Percentiles rank a stretch among this genome's conserved stretches.
Evolutionary conservation across 2,329 filamentous ascomycete species (phyloP).

Genomic region (Phaeoacremonium minimum): DNA sequence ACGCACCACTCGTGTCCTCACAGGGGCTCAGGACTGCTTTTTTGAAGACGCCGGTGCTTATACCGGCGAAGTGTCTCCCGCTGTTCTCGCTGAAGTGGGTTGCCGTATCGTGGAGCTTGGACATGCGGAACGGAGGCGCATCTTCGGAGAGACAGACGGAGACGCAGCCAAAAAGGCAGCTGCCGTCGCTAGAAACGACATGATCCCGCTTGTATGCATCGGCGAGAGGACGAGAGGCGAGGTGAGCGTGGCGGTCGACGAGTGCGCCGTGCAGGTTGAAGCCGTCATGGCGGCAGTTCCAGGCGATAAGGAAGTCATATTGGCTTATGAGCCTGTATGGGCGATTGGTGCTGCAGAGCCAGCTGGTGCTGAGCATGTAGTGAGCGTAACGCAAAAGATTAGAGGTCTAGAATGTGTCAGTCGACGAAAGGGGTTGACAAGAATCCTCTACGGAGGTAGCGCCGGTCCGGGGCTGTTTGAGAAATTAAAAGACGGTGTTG

Average conservation of each 20-base stretch:
- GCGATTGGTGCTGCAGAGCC: constrained; percentile 74
- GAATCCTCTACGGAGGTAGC: constrained; percentile 79
- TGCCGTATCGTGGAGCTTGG: constrained; percentile 73
- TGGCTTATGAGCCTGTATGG: constrained; percentile 89
- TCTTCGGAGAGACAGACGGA: constrained; percentile 73
- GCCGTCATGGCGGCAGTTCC: constrained; percentile 59
- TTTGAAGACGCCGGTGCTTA: constrained; percentile 67
- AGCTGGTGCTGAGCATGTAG: constrained; percentile 68
- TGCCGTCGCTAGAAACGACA: constrained; percentile 62
- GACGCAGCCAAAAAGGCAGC: constrained; percentile 64
- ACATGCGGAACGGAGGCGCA: constrained; percentile 70
- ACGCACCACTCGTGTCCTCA: constrained; percentile 40
- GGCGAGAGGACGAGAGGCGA: constrained; percentile 58
- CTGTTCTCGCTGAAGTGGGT: constrained; percentile 62
- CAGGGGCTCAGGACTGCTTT: constrained; percentile 75
- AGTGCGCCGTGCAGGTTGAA: constrained; percentile 63
- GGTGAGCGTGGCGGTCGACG: constrained; percentile 55
- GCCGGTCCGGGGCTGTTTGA: constrained; percentile 75
- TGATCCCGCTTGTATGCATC: constrained; percentile 76
- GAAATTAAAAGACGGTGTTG: constrained; percentile 63
- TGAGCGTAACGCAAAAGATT: constrained; percentile 63
- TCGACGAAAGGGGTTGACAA: constrained; percentile 50
- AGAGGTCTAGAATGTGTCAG: constrained; percentile 47
- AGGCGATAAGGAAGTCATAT: constrained; percentile 61
- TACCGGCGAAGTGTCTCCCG: constrained; percentile 73